Conservation (phyloP, 768 basidiomycete genomes). For the Mycena epipterygia region DNA sequence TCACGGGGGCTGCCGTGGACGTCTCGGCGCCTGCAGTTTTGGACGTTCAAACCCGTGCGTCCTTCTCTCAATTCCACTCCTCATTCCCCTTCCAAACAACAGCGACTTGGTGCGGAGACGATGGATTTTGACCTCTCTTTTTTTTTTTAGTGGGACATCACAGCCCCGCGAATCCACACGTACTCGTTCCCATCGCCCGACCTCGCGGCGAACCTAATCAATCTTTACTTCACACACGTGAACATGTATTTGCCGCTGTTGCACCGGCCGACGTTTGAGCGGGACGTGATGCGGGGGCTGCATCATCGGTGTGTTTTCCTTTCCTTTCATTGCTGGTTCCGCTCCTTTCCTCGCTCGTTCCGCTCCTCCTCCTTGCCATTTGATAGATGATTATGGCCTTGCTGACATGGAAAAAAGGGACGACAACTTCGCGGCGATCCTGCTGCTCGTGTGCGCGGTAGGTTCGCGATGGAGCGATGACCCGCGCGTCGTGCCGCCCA, state of each 20-base stretch:
- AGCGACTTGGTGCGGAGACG: no score
- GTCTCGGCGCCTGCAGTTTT: constrained; percentile 12
- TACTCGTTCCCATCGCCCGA: constrained; percentile 66
- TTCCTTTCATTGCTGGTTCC: no score
- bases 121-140: no score
- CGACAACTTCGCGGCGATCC: constrained; percentile 65
- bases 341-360: no score
- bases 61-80: neutral
- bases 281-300: constrained; percentile 58
- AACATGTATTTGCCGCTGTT: constrained; percentile 78
- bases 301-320: no score
- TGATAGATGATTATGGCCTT: no score
- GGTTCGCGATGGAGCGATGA: no score
- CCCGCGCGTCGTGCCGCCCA: constrained; percentile 53
- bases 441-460: constrained; percentile 81
- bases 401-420: no score
- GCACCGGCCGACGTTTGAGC: constrained; percentile 78
- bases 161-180: neutral
- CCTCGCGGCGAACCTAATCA: constrained; percentile 65
- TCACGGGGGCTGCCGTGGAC: neutral
- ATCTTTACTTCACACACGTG: constrained; percentile 72
- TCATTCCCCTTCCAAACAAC: no score
- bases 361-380: no score
- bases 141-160: constrained; percentile 8
- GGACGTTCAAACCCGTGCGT: constrained; percentile 10